Evolutionary conservation across 2,329 filamentous ascomycete genomes (phyloP), one percentile per base, ranked within the genome.

Genomic region (Arthrobotrys entomopaga): DNA sequence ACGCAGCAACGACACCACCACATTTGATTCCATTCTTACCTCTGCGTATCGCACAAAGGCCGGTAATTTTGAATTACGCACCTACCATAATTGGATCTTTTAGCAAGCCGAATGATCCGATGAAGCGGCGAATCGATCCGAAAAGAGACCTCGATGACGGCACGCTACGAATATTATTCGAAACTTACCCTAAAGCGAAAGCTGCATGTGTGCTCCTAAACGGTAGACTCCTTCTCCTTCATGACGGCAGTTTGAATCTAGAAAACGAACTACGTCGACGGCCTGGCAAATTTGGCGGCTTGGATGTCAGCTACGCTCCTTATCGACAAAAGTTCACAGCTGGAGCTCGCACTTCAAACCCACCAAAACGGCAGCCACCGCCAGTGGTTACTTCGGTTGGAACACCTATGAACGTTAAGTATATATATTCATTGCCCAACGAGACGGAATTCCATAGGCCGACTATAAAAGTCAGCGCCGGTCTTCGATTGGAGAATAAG

Each of bases 181-280:
- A 24, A 46, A 43, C 15, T 16, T 70, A 70, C 19, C 57, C 65
- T 13, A 48, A 61, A 49, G 58, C 52, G 10, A 70, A 42, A 43
- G 49, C 58, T 10, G 65, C 65, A 11, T 70, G 58, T 43, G 58
- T 70, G 1, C 42, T 63, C 1, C 13, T 70, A n/a, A 70, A 70
- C 20, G 26, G 34, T 15, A 63, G 50, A 1, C 15, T 70, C 5
- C 38, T 64, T 5, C 20, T 70, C 20, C 65, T 70, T 10, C 58
- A 70, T 15, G 58, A 58, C 16, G 58, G 52, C 11, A 43, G 29
- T 11, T n/a, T 70, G 11, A 53, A 70, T 42, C 50, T 53, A n/a
- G 42, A 52, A 29, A 20, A 34, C 4, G 65, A 70, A 13, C 24
- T 70, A 11, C 20, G 34, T 3, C 46, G 20, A n/a, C 34, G 65